Evolutionary conservation across 2,329 filamentous ascomycete species (phyloP), one percentile per base, ranked within the genome.

Genomic region (Raffaelea deltoideospora): DNA sequence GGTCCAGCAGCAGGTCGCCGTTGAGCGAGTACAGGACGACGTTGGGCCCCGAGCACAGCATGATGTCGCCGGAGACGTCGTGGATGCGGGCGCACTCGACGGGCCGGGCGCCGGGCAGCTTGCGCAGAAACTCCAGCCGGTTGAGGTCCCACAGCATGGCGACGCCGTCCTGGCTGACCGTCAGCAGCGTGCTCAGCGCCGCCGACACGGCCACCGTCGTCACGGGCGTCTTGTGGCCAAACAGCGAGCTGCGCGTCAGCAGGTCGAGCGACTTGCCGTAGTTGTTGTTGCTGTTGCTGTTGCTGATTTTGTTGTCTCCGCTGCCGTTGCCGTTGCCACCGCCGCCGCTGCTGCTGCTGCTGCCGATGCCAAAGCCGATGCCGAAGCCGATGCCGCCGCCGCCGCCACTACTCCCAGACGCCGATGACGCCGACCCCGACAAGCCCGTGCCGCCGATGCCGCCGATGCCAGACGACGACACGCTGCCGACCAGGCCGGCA

Each of bases 121-220:
- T 79, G 31, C 85, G 74, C 6, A 96, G 77, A 49, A 94, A 93
- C 36, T 85, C 81, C 11, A 86, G 72, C 14, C 84, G 75, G 54
- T 96, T 98, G 4, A 98, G 67, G 53, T 96, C 90, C 90, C 90
- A 98, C 4, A 96, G 64, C 49, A 93, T 76, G 10, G 41, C 76
- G 28, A 83, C 76, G 0, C 87, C 87, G 50, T 93, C 84, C 1
- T 69, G 69, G 0, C 82, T 87, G 1, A 82, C 79, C 2, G 86
- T 92, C 3, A 96, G 67, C 36, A 98, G 73, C 0, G 86, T 82
- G 50, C 84, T 87, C 54, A 95, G 92, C 0, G 85, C 81, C 43
- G 86, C 80, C 28, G 84, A 92, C 2, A 88, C 78, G 0, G 87
- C 83, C 33, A 98, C 76, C 2, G 75, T 74, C 2, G 76, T 84